Percentiles rank a stretch among this genome's conserved stretches.
Conservation (phyloP, 495 filamentous ascomycete genomes). For the Daldinia loculata region DNA sequence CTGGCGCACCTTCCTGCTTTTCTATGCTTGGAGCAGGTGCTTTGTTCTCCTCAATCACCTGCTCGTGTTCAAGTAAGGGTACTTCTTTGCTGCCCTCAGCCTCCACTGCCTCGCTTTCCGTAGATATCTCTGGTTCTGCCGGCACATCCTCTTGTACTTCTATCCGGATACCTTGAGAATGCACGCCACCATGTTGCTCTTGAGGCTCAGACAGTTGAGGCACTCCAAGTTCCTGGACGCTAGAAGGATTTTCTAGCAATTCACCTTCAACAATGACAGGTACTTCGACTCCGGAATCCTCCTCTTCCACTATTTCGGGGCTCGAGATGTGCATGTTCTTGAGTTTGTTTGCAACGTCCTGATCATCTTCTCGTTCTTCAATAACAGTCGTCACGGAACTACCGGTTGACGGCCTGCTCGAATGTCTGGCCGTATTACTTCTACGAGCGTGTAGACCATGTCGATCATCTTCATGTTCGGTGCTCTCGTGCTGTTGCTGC, state of each 20-base stretch:
- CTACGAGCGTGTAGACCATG: slow-evolving; percentile 50
- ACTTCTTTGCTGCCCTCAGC: slow-evolving; percentile 28
- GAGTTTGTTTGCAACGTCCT: slow-evolving; percentile 52
- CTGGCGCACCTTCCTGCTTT: slow-evolving; percentile 29
- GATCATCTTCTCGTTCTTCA: slow-evolving; percentile 74
- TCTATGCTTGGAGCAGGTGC: slow-evolving; percentile 34
- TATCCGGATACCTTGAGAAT: slow-evolving; percentile 17
- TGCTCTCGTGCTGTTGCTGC: slow-evolving; percentile 31
- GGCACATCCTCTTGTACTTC: slow-evolving; percentile 38
- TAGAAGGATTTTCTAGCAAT: slow-evolving; percentile 32
- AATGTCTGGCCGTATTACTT: slow-evolving; percentile 77
- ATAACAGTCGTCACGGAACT: slow-evolving; percentile 74
- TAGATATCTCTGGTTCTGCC: slow-evolving; percentile 31
- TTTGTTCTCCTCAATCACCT: slow-evolving; percentile 40
- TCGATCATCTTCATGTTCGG: slow-evolving; percentile 55
- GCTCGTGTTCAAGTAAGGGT: slow-evolving; percentile 34
- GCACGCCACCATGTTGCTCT: slow-evolving; percentile 9
- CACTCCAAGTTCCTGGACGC: slow-evolving; percentile 14
- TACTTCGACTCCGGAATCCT: slow-evolving; percentile 54
- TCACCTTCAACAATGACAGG: slow-evolving; percentile 57
- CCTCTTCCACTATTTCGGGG: slow-evolving; percentile 50
- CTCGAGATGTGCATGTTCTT: slow-evolving; percentile 54
- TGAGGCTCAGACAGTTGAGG: slow-evolving; percentile 7
- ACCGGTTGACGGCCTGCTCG: slow-evolving; percentile 76
- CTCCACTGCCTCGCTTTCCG: slow-evolving; percentile 40